Percentiles rank a stretch among this genome's conserved stretches.
phyloP scores from a whole-genome alignment of 176 grass and related monocot genomes.

The Pontederia crassipes region DNA sequence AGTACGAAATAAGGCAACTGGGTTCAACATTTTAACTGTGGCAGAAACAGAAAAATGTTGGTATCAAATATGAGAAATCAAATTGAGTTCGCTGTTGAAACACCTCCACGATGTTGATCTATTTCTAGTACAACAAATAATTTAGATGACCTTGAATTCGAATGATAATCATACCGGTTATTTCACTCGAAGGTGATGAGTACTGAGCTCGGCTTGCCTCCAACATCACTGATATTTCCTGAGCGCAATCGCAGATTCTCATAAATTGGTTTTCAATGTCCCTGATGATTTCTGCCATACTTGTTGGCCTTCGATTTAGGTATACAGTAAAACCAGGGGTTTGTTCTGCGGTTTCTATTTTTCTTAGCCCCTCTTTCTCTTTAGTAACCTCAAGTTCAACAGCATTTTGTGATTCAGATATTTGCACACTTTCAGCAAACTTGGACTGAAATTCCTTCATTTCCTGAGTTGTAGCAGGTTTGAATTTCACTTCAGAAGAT shows the following conservation, averaged over 20 bases:
- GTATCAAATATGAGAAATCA: too few species aligned
- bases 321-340: conserved; percentile 89
- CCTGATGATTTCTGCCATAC: conserved; percentile 67
- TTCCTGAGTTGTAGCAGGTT: conserved; percentile 37
- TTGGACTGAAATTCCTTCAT: conserved; percentile 48
- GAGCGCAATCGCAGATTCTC: conserved; percentile 62
- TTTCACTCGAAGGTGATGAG: conserved; percentile 50
- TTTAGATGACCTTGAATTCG: neutral
- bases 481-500: conserved; percentile 17
- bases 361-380: conserved; percentile 53
- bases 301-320: conserved; percentile 60
- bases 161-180: conserved; percentile 48
- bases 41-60: neutral
- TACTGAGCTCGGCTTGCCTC: conserved; percentile 76
- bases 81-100: too few species aligned
- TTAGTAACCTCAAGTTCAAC: conserved; percentile 45
- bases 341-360: conserved; percentile 51
- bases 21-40: conserved; percentile 17
- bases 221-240: conserved; percentile 83
- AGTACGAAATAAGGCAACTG: conserved; percentile 6
- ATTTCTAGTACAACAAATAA: neutral
- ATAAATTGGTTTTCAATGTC: conserved; percentile 73
- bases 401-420: conserved; percentile 32
- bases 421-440: conserved; percentile 36
- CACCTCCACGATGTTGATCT: too few species aligned